A percentile compares a stretch with the other conserved stretches of the same genome.
These are phyloP conservation scores for Alternaria postmessia DNA, from an alignment of 2,329 filamentous ascomycete species.

Conservation along the genomic window DNA sequence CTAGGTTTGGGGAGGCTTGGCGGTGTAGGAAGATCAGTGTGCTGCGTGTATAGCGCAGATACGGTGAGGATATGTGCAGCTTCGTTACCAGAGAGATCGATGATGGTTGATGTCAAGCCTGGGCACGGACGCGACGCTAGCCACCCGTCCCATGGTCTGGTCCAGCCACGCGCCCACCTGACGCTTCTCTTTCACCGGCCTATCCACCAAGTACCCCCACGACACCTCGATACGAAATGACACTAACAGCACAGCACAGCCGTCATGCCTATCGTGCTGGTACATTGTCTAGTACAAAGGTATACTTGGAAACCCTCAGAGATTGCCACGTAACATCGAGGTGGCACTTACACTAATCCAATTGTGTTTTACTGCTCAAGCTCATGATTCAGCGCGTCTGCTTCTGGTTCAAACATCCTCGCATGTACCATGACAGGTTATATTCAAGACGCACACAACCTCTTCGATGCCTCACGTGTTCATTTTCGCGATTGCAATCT, in stretches of 20 bases:
- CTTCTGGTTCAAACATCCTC: neutral
- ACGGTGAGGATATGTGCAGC: constrained; percentile 15
- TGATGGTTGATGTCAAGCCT: constrained; percentile 18
- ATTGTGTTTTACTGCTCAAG: neutral
- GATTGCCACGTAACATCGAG: neutral
- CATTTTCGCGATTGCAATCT: neutral
- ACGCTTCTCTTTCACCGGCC: constrained; percentile 9
- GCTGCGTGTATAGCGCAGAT: constrained; percentile 6
- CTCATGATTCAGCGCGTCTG: neutral
- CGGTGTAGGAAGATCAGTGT: neutral
- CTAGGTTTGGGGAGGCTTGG: neutral
- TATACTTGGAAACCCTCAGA: neutral
- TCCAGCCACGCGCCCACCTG: constrained; percentile 12
- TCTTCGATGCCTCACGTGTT: neutral
- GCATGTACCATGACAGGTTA: neutral
- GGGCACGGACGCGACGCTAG: constrained; percentile 13
- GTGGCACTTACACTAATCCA: neutral
- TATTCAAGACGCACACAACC: neutral
- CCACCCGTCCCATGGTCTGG: constrained; percentile 10
- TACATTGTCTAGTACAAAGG: neutral
- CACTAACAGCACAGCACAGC: neutral
- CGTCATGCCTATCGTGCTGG: neutral
- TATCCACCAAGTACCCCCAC: neutral
- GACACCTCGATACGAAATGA: neutral
- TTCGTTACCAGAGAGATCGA: constrained; percentile 12